Evolutionary conservation across 768 basidiomycete genomes (phyloP), one percentile per base, ranked within the genome.

Genomic region (Hypholoma sublateritium): DNA sequence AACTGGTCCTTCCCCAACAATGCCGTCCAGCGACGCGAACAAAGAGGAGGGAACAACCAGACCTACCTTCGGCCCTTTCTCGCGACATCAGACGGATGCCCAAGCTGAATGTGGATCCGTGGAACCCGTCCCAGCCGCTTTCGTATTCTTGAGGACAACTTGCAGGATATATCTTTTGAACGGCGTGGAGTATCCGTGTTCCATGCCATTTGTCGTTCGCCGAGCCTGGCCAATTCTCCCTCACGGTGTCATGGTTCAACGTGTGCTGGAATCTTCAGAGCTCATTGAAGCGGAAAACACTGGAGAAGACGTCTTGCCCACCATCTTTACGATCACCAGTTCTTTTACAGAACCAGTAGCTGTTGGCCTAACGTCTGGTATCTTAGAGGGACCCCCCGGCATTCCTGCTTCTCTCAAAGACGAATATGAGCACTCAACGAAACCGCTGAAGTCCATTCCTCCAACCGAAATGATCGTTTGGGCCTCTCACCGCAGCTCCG

Each of bases 221-320:
- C 83, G 78, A 58, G 91, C 88, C 1, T 93, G 90, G 91, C 84
- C 91, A 4, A 72, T 91, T 19, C 78, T 77, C 56, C 92, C 92
- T 1, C 86, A 89, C 60, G 92, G 92, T 1, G 80, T 93, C 21
- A 77, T 93, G 73, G 82, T 94, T 42, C 89, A 93, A 63, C 78
- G 92, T 24, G 81, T 83, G 4, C 74, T 91, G 47, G 89, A 90
- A 62, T 76, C 81, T 1, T 74, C 75, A 5, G 91, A 94, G 67
- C 65, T 87, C 5, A 76, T 80, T 16, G 90, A 92, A 53, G 86
- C 85, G 3, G 80, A 81, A 48, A 64, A 75, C n/a, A 81, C 83
- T 0, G 88, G 86, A 9, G 87, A 91, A 37, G 75, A 80, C 16
- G 77, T 84, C 0, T 76, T 93, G n/a, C 90, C 92, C 0, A 91